Evolutionary conservation across 2,329 filamentous ascomycete species (phyloP).

Genomic region (Didymella exigua): DNA sequence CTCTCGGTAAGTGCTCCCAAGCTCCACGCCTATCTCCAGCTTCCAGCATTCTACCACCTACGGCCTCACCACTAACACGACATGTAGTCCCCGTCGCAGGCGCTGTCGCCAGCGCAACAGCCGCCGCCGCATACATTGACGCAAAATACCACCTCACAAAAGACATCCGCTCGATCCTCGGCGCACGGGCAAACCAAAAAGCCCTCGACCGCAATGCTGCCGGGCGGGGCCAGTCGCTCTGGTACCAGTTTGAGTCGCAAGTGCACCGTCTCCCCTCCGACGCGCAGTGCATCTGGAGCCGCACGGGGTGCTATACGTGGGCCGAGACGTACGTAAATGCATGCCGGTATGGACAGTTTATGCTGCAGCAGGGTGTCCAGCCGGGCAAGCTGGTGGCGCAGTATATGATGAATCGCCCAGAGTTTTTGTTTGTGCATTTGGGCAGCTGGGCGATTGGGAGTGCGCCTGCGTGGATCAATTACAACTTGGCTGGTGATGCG

Average conservation of each 20-base stretch:
- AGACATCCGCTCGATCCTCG: constrained; percentile 61
- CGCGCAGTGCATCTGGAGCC: constrained; percentile 70
- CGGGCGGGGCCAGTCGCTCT: constrained; percentile 64
- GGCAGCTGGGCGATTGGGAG: constrained; percentile 69
- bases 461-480: constrained; percentile 73
- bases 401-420: constrained; percentile 70
- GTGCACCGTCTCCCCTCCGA: constrained; percentile 57
- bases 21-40: not conserved
- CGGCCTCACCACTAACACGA: constrained; percentile 7
- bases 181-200: constrained; percentile 51
- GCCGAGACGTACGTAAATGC: constrained; percentile 49
- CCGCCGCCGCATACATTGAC: constrained; percentile 66
- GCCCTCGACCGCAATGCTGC: constrained; percentile 52
- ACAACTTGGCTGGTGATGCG: constrained; percentile 68
- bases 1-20: constrained; percentile 9
- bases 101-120: constrained; percentile 43
- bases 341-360: constrained; percentile 46
- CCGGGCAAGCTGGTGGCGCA: constrained; percentile 67
- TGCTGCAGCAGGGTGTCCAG: constrained; percentile 57
- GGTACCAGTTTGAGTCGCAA: constrained; percentile 68
- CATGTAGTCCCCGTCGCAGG: constrained; percentile 39
- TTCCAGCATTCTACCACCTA: not conserved
- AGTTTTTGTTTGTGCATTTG: constrained; percentile 70
- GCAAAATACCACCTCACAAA: constrained; percentile 71
- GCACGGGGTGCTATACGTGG: constrained; percentile 56